Evolutionary conservation across 352 stramenopile species (phyloP), one percentile per base, ranked within the genome.

Genomic region (Pythium sukuiense): DNA sequence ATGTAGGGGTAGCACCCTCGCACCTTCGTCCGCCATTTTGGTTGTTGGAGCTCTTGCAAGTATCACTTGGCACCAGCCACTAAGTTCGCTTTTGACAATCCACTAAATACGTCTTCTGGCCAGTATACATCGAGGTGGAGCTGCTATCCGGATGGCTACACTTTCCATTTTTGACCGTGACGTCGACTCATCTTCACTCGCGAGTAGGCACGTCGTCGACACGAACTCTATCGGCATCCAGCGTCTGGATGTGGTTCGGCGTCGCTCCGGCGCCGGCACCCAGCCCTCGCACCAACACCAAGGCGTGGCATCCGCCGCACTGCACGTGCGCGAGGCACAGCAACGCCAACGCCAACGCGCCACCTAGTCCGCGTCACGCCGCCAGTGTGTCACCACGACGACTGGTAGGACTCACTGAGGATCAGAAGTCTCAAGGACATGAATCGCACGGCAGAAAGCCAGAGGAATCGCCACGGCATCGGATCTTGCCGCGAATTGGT

Each of bases 1-100:
- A 24, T 24, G 20, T 24, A 24, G 20, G 20, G 20, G 20, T 24
- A 24, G 20, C 20, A 24, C 20, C 20, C 20, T 24, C 52, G 46
- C 50, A 90, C 82, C 82, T 79, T 90, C 82, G 58, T 90, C 82
- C 32, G 78, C 76, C 74, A 88, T 87, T 16, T 7, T 69, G 14
- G 33, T 52, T 18, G 45, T 24, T 5, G n/a, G n/a, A 29, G 18
- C 50, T 37, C 8, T 55, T 55, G 29, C 20, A 24, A 13, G 57
- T 29, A 13, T 67, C 24, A 32, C 32, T 61, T 53, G 12, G 29
- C 24, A 32, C 20, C 26, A 32, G 1, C 5, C 20, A 48, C 30
- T 50, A 45, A 46, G 35, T 41, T 16, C 16, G 26, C 35, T 29
- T 52, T 37, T 12, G 8, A 20, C 2, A 13, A 3, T 4, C 16